phyloP scores from a whole-genome alignment of 2,329 filamentous ascomycete species.

The Fusarium torreyae region DNA sequence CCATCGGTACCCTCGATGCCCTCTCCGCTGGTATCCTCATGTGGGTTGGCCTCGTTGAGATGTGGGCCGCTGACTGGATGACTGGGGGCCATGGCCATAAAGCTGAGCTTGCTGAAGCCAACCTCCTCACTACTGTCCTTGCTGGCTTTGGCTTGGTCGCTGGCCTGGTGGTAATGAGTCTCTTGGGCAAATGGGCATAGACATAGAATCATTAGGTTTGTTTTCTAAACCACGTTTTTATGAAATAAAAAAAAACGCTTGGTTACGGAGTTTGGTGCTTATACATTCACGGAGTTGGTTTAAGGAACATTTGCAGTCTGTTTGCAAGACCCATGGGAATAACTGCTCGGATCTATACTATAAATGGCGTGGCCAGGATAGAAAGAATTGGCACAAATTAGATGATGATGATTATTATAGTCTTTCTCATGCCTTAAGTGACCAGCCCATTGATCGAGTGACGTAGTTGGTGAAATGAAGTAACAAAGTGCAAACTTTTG shows the following conservation, averaged over 20 bases:
- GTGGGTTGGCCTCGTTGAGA: constrained; percentile 86
- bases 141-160: constrained; percentile 69
- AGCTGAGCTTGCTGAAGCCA: constrained; percentile 68
- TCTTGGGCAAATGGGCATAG: constrained; percentile 83
- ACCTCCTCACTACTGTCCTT: constrained; percentile 62
- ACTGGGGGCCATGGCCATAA: constrained; percentile 59
- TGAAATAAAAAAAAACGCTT: not conserved
- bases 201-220: not conserved
- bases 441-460: not conserved
- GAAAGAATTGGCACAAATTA: constrained; percentile 12
- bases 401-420: constrained; percentile 12
- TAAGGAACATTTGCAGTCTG: constrained; percentile 13
- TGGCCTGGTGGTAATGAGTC: constrained; percentile 78
- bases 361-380: constrained; percentile 20
- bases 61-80: constrained; percentile 84
- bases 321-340: constrained; percentile 3
- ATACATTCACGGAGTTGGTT: constrained; percentile 32
- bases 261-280: constrained; percentile 24
- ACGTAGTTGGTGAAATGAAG: not conserved
- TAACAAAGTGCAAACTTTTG: not conserved
- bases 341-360: constrained; percentile 17
- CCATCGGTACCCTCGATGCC: constrained; percentile 81
- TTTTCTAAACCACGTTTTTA: constrained; percentile 5
- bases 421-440: not conserved
- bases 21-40: constrained; percentile 81